A percentile compares a stretch with the other conserved stretches of the same genome.
phyloP scores from a whole-genome alignment of 345 rosid species.

The Firmiana major region DNA sequence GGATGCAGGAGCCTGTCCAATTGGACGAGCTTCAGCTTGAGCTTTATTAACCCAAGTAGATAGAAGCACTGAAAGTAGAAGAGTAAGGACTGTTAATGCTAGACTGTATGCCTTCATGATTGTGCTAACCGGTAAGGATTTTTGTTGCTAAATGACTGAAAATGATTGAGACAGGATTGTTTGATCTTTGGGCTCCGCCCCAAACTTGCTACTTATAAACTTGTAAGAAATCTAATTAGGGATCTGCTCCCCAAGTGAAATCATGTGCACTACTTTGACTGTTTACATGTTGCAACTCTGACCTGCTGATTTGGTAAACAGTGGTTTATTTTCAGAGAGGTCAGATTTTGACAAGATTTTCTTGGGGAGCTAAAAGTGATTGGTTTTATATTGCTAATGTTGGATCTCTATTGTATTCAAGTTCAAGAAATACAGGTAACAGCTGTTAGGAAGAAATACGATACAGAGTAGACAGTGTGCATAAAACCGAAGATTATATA shows the following conservation, averaged over 20 bases:
- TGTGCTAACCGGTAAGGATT: neutral
- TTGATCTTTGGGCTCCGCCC: neutral
- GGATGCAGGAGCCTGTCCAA: slow-evolving; percentile 3
- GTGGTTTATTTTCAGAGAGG: neutral
- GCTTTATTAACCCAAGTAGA: slow-evolving; percentile 30
- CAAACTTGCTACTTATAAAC: neutral
- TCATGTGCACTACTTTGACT: slow-evolving; percentile 58
- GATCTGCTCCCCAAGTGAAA: slow-evolving; percentile 40
- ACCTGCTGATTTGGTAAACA: slow-evolving; percentile 10
- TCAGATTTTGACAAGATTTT: slow-evolving; percentile 30
- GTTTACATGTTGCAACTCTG: slow-evolving; percentile 21
- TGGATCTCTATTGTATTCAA: slow-evolving; percentile 11
- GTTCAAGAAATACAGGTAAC: neutral
- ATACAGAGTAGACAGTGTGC: no score
- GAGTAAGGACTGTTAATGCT: slow-evolving; percentile 29
- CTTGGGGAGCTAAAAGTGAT: slow-evolving; percentile 10
- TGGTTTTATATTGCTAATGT: slow-evolving; percentile 7
- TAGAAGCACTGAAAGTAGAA: slow-evolving; percentile 37
- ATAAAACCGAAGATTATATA: no score
- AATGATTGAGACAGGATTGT: slow-evolving; percentile 10
- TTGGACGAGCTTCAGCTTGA: slow-evolving; percentile 41
- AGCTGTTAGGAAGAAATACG: neutral
- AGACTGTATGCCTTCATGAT: slow-evolving; percentile 44
- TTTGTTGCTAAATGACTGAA: neutral
- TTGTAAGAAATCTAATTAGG: slow-evolving; percentile 17